These are phyloP conservation scores for Papiliotrema fonsecae DNA, from an alignment of 1,284 basidiomycete genomes.

Conservation along the genomic window DNA sequence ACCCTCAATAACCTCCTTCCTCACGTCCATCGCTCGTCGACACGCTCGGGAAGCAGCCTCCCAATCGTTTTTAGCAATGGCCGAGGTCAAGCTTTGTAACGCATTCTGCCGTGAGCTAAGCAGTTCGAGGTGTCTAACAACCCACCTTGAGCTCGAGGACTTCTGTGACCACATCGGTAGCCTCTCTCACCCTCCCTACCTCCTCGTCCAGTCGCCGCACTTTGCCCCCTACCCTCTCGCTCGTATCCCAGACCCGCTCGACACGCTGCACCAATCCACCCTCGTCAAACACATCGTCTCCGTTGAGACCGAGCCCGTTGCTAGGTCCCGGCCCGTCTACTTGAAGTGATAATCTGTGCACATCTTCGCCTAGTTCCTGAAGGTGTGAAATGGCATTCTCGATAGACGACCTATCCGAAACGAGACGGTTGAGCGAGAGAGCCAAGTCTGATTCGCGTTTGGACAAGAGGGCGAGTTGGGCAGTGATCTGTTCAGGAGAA, in stretches of 20 bases:
- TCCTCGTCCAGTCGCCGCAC: conserved; percentile 85
- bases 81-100: conserved; percentile 64
- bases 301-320: conserved; percentile 28
- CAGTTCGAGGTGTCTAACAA: not conserved
- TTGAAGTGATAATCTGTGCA: conserved; percentile 62
- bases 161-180: conserved; percentile 75
- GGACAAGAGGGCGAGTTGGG: conserved; percentile 57
- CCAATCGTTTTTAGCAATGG: conserved; percentile 88
- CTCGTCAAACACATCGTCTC: conserved; percentile 6
- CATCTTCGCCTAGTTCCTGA: conserved; percentile 58
- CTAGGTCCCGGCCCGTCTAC: conserved; percentile 55
- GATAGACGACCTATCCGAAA: conserved; percentile 66
- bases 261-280: conserved; percentile 45
- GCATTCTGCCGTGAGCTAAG: conserved; percentile 58
- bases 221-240: conserved; percentile 81
- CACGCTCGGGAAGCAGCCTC: conserved; percentile 88
- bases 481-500: conserved; percentile 35
- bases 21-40: conserved; percentile 79
- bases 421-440: conserved; percentile 64
- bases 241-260: conserved; percentile 57
- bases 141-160: conserved; percentile 83
- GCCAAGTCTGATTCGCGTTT: conserved; percentile 73
- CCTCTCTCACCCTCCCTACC: conserved; percentile 77
- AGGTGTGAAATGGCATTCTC: conserved; percentile 61
- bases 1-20: conserved; percentile 70